Conservation (phyloP, 345 rosid genomes). For the Rhizophora apiculata region DNA sequence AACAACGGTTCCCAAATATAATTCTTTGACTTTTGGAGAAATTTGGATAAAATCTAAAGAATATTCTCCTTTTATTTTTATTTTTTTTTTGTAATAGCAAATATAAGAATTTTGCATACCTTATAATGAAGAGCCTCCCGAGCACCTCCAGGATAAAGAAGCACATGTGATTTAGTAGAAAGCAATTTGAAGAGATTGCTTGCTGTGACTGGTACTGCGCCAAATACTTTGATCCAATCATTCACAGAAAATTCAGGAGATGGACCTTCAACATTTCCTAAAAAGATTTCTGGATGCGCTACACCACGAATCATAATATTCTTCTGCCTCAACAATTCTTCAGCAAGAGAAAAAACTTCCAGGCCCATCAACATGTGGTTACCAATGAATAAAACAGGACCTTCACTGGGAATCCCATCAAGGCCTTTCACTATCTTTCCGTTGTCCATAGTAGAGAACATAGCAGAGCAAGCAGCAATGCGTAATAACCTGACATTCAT, state of each 20-base stretch:
- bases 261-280: conserved; percentile 11
- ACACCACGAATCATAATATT: conserved; percentile 53
- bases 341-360: conserved; percentile 45
- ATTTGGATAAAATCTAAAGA: no score
- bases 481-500: conserved; percentile 34
- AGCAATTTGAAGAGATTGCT: conserved; percentile 58
- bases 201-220: conserved; percentile 60
- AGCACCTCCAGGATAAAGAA: conserved; percentile 74
- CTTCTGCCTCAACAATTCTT: conserved; percentile 52
- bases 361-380: conserved; percentile 69
- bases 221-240: conserved; percentile 60
- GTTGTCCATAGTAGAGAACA: conserved; percentile 63
- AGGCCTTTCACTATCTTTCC: conserved; percentile 67
- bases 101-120: conserved; percentile 29
- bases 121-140: conserved; percentile 71
- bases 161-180: conserved; percentile 51
- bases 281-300: conserved; percentile 53
- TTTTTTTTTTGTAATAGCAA: background rate
- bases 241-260: conserved; percentile 21
- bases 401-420: conserved; percentile 65
- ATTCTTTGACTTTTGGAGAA: no score
- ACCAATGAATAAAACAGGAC: conserved; percentile 69
- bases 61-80: no score
- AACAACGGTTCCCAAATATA: no score
- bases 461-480: conserved; percentile 39